Evolutionary conservation across 257 asterid species (phyloP).

Genomic region (Plantago elongata): DNA sequence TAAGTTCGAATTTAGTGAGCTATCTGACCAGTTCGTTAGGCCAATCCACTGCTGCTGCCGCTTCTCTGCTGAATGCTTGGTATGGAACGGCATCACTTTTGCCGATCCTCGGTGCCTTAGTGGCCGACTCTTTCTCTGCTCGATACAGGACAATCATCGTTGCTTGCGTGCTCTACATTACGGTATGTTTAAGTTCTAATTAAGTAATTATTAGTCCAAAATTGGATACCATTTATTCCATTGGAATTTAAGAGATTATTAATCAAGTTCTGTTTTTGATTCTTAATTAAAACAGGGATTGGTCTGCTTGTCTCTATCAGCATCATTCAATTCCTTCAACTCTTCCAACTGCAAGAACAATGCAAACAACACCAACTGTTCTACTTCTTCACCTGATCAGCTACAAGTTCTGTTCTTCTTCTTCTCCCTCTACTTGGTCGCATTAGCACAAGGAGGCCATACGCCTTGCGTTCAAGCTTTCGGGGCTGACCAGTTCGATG

Average conservation of each 20-base stretch:
- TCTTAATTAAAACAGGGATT: constrained; percentile 16
- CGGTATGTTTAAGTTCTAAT: not conserved
- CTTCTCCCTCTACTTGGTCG: constrained; percentile 28
- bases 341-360: constrained; percentile 20
- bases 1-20: constrained; percentile 16
- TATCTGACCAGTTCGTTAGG: constrained; percentile 22
- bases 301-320: constrained; percentile 28
- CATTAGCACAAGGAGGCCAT: constrained; percentile 45
- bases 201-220: not conserved
- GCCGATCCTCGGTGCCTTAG: constrained; percentile 15
- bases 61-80: constrained; percentile 16
- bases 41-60: constrained; percentile 19
- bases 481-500: constrained; percentile 36
- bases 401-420: constrained; percentile 25
- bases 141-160: constrained; percentile 4
- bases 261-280: constrained; percentile 5
- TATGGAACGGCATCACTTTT: constrained; percentile 12
- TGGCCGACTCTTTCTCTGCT: constrained; percentile 14
- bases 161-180: constrained; percentile 13
- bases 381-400: constrained; percentile 19
- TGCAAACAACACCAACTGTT: not conserved
- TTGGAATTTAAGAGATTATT: not conserved
- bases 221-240: not conserved
- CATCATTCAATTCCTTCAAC: constrained; percentile 19
- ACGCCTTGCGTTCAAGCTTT: constrained; percentile 31